phyloP scores from a whole-genome alignment of 2,329 filamentous ascomycete species.

The Claviceps cyperi region DNA sequence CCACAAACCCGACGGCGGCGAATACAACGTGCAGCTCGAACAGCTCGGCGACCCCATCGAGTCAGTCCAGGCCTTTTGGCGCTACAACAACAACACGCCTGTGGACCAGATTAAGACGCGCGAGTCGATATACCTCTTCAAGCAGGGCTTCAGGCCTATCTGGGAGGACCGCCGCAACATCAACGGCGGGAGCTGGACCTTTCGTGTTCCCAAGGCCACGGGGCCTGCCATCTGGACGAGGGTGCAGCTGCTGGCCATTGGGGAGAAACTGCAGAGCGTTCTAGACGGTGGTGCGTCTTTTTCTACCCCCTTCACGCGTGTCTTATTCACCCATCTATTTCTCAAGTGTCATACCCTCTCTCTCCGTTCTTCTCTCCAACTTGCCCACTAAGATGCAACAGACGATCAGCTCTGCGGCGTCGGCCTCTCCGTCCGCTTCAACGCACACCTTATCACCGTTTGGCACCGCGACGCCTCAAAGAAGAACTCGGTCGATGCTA shows the following conservation, averaged over 20 bases:
- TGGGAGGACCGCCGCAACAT: constrained; percentile 83
- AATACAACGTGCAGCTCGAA: constrained; percentile 43
- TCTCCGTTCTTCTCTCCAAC: not conserved
- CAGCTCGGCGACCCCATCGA: constrained; percentile 53
- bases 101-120: constrained; percentile 62
- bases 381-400: constrained; percentile 17
- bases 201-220: constrained; percentile 67
- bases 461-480: constrained; percentile 87
- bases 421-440: constrained; percentile 76
- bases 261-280: constrained; percentile 62
- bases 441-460: constrained; percentile 73
- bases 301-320: too few species aligned
- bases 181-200: constrained; percentile 80
- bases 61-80: constrained; percentile 74
- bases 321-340: not conserved
- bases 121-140: constrained; percentile 68
- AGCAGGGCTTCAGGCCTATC: constrained; percentile 59
- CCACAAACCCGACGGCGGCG: constrained; percentile 25
- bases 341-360: too few species aligned
- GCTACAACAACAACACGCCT: constrained; percentile 69
- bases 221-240: constrained; percentile 67
- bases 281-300: constrained; percentile 49
- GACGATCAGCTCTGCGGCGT: constrained; percentile 83
- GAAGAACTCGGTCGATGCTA: constrained; percentile 59
- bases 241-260: constrained; percentile 68